Evolutionary conservation across 495 filamentous ascomycete genomes (phyloP).

Genomic region (Astrothelium subdiscretum): DNA sequence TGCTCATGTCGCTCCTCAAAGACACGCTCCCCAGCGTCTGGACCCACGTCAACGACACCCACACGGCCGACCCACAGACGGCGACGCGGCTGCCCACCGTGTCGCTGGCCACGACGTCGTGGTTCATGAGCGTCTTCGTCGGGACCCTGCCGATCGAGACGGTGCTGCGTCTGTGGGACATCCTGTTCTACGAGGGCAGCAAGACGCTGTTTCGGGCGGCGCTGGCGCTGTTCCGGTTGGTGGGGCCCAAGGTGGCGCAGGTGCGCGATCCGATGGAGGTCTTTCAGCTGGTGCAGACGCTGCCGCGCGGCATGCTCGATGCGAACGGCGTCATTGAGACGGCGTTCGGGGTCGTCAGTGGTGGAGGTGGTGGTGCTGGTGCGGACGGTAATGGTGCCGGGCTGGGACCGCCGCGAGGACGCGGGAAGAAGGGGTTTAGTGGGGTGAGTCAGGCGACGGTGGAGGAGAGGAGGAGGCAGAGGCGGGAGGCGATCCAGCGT

Average conservation of each 20-base stretch:
- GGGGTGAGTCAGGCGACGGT: constrained; percentile 59
- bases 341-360: constrained; percentile 39
- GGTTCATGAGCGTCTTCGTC: constrained; percentile 97
- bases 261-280: constrained; percentile 89
- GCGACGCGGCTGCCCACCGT: constrained; percentile 58
- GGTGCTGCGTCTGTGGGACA: constrained; percentile 86
- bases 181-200: constrained; percentile 89
- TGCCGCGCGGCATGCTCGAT: constrained; percentile 72
- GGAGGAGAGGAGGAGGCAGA: constrained; percentile 48
- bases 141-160: constrained; percentile 85
- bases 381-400: neutral
- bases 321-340: constrained; percentile 69
- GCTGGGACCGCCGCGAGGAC: constrained; percentile 11
- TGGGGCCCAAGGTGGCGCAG: constrained; percentile 66
- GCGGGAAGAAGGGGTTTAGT: constrained; percentile 70
- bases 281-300: constrained; percentile 87
- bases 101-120: constrained; percentile 85
- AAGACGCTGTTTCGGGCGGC: constrained; percentile 93
- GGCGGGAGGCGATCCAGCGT: constrained; percentile 28
- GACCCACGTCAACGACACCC: constrained; percentile 73
- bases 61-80: constrained; percentile 29
- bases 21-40: constrained; percentile 81
- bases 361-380: neutral
- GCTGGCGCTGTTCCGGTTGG: constrained; percentile 84
- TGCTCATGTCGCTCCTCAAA: constrained; percentile 74